These are phyloP conservation scores for Colletotrichum salicis DNA, from an alignment of 2,329 filamentous ascomycete species.

Conservation along the genomic window DNA sequence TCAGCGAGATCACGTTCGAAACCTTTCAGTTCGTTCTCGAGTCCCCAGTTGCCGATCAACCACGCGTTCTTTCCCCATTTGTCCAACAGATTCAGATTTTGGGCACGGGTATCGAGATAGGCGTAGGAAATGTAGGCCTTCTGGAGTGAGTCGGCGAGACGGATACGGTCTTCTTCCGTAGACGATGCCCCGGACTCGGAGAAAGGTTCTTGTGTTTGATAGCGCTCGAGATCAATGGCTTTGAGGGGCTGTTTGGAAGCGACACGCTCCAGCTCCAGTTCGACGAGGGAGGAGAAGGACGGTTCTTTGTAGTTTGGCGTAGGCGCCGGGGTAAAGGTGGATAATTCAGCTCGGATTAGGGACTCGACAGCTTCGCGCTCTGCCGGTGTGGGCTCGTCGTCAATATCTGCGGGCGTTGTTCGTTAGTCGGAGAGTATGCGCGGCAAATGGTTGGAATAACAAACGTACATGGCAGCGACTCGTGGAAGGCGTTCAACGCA, in stretches of 20 bases:
- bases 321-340: constrained; percentile 52
- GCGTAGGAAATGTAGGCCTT: constrained; percentile 60
- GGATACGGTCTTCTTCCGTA: constrained; percentile 60
- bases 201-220: constrained; percentile 75
- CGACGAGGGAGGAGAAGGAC: constrained; percentile 73
- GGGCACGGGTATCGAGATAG: constrained; percentile 63
- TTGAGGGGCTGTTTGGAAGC: constrained; percentile 62
- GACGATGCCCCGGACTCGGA: constrained; percentile 38
- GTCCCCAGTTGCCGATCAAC: constrained; percentile 84
- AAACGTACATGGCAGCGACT: constrained; percentile 80
- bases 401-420: constrained; percentile 74
- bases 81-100: constrained; percentile 78
- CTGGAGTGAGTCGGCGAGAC: constrained; percentile 71
- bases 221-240: constrained; percentile 81
- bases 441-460: constrained; percentile 33
- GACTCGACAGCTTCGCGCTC: constrained; percentile 74
- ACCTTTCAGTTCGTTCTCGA: constrained; percentile 76
- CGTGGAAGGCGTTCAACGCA: constrained; percentile 64
- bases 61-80: constrained; percentile 89
- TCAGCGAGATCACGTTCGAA: constrained; percentile 81
- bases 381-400: constrained; percentile 72
- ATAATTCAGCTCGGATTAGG: constrained; percentile 76
- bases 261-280: constrained; percentile 76
- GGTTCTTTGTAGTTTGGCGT: constrained; percentile 66
- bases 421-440: constrained; percentile 5